Conservation (phyloP, 1,284 basidiomycete species). For the Rhodotorula sp. region DNA sequence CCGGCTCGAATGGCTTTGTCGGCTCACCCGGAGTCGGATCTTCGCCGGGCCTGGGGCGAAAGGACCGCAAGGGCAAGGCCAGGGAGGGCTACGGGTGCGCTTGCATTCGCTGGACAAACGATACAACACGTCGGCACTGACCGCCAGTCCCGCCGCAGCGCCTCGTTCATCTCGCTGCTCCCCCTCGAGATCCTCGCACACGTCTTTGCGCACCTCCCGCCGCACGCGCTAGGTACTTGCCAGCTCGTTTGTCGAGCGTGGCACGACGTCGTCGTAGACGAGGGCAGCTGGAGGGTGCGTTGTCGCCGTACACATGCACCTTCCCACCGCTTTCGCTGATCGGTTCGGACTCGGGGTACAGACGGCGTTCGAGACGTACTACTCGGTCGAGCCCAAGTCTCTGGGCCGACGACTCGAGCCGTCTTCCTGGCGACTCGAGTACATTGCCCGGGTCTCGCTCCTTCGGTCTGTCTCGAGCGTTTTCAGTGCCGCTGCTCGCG, state of each 20-base stretch:
- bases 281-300: constrained; percentile 43
- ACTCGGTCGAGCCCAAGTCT: constrained; percentile 11
- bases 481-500: too few species aligned
- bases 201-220: constrained; percentile 44
- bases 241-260: constrained; percentile 40
- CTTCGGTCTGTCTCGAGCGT: constrained; percentile 13
- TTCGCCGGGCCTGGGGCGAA: neutral
- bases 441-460: constrained; percentile 37
- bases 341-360: neutral
- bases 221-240: constrained; percentile 25
- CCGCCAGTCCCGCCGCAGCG: neutral
- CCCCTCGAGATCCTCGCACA: constrained; percentile 42
- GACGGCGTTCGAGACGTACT: constrained; percentile 40
- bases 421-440: constrained; percentile 42
- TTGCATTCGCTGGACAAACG: too few species aligned
- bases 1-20: too few species aligned
- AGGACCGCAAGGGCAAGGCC: constrained; percentile 6
- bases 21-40: neutral
- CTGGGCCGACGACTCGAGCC: constrained; percentile 39
- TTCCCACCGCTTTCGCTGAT: neutral
- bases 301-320: too few species aligned
- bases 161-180: constrained; percentile 35
- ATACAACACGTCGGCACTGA: too few species aligned
- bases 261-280: constrained; percentile 40
- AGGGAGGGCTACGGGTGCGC: constrained; percentile 10